A percentile compares a stretch with the other conserved stretches of the same genome.
Evolutionary conservation across 1,284 basidiomycete species (phyloP).

Genomic region (Sporisorium graminicola): DNA sequence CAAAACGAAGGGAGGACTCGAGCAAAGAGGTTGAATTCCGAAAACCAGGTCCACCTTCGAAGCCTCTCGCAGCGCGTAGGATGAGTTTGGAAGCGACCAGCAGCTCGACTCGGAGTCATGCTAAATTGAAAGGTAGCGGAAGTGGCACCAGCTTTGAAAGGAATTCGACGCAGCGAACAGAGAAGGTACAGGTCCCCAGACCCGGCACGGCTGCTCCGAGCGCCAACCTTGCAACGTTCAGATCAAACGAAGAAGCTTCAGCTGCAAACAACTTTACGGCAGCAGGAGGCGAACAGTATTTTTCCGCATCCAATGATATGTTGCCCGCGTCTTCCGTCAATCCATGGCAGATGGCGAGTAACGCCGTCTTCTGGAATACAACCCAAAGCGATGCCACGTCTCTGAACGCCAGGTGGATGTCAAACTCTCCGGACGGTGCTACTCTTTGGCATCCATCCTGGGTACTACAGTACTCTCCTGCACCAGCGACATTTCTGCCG

Average conservation of each 20-base stretch:
- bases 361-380: background rate
- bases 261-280: background rate
- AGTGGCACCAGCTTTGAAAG: background rate
- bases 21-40: background rate
- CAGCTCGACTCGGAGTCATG: background rate
- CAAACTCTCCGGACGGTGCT: background rate
- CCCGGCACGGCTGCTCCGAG: background rate
- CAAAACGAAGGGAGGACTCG: background rate
- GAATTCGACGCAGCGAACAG: background rate
- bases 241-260: background rate
- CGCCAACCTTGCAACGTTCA: background rate
- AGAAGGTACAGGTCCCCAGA: background rate
- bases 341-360: background rate
- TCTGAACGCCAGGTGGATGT: background rate
- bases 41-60: conserved; percentile 8
- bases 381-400: background rate
- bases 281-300: background rate
- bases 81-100: background rate
- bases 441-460: background rate
- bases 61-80: background rate
- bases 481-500: background rate
- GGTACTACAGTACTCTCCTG: background rate
- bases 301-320: background rate
- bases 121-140: background rate
- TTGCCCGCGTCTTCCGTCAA: background rate